Percentiles rank a stretch among this genome's conserved stretches.
Conservation (phyloP, 352 stramenopile genomes). For the Globisporangium paroecandrum region DNA sequence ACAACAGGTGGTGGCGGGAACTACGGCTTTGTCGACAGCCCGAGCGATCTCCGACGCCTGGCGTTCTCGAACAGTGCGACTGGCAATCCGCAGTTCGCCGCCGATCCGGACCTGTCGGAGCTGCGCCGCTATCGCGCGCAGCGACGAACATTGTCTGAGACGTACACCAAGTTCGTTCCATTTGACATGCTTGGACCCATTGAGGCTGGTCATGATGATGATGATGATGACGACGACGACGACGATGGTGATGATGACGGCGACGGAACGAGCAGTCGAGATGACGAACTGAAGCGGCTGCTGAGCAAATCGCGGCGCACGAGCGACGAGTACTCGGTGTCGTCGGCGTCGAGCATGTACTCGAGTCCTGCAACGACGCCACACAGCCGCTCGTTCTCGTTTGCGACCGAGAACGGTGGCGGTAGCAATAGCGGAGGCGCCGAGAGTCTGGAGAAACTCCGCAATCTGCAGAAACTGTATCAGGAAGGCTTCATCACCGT, state of each 20-base stretch:
- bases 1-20: conserved; percentile 1
- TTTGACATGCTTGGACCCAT: conserved; percentile 7
- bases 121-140: conserved; percentile 9
- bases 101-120: conserved; percentile 2
- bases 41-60: conserved; percentile 24
- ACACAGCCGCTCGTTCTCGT: conserved; percentile 17
- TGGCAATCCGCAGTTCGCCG: conserved; percentile 3
- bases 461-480: conserved; percentile 67
- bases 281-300: conserved; percentile 13
- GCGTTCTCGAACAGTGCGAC: conserved; percentile 13
- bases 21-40: conserved; percentile 20
- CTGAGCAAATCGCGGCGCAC: conserved; percentile 8
- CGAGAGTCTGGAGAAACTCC: conserved; percentile 55
- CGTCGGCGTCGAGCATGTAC: conserved; percentile 14
- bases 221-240: conserved; percentile 11
- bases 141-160: conserved; percentile 15
- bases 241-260: conserved; percentile 19
- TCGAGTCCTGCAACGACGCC: conserved; percentile 21
- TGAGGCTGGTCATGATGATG: conserved; percentile 1
- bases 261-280: conserved; percentile 13
- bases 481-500: conserved; percentile 82
- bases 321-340: conserved; percentile 20
- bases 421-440: background rate
- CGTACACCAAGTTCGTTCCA: conserved; percentile 8
- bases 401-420: conserved; percentile 25